These are phyloP conservation scores for Solanum gracilifrons DNA, from an alignment of 257 asterid genomes.

Conservation along the genomic window DNA sequence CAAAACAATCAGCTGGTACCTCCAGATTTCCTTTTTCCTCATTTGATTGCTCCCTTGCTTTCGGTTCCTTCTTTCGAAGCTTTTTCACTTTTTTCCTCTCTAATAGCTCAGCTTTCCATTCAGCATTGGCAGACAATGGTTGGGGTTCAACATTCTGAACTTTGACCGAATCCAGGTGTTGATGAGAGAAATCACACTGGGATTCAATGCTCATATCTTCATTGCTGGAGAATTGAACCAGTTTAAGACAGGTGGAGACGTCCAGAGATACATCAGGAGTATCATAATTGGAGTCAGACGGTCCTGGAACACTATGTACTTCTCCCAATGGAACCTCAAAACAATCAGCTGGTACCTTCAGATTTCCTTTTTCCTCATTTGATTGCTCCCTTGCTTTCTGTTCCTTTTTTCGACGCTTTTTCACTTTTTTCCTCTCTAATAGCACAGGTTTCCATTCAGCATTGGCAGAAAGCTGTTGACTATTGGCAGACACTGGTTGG, in stretches of 20 bases:
- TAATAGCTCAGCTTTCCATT: constrained; percentile 34
- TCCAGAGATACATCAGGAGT: constrained; percentile 12
- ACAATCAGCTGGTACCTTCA: constrained; percentile 21
- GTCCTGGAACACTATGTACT: constrained; percentile 29
- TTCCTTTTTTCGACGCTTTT: constrained; percentile 72
- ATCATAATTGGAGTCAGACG: constrained; percentile 2
- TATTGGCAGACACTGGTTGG: constrained; percentile 17
- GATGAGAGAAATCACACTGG: constrained; percentile 17
- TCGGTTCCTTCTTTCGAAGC: constrained; percentile 76
- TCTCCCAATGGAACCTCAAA: constrained; percentile 34
- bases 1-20: constrained; percentile 23
- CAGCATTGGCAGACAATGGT: constrained; percentile 12
- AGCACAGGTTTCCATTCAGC: constrained; percentile 28
- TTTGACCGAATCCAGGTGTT: constrained; percentile 14
- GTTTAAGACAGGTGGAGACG: constrained; percentile 13
- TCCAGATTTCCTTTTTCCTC: constrained; percentile 17
- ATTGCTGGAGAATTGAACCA: constrained; percentile 21
- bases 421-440: constrained; percentile 63
- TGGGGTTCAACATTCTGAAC: constrained; percentile 26
- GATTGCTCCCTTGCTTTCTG: constrained; percentile 53
- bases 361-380: constrained; percentile 15
- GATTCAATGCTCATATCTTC: constrained; percentile 31
- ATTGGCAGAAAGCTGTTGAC: constrained; percentile 13
- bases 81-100: constrained; percentile 68
- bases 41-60: constrained; percentile 36